Evolutionary conservation across 2,329 filamentous ascomycete species (phyloP).

Genomic region (Teratosphaeria gauchensis): DNA sequence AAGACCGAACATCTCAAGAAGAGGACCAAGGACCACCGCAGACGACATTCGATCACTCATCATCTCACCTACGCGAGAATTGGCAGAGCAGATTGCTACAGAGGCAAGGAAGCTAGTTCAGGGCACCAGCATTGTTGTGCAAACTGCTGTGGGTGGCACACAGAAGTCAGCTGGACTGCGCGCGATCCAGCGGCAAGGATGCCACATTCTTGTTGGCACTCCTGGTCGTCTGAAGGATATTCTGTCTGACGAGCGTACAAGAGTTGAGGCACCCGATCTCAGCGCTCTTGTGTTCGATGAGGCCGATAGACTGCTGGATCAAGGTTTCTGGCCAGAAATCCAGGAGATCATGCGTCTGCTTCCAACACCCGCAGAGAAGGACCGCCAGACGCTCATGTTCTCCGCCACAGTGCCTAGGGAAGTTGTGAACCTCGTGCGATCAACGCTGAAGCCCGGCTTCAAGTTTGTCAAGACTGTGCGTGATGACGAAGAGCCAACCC

Average conservation of each 20-base stretch:
- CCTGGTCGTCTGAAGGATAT: constrained; percentile 82
- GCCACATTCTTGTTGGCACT: constrained; percentile 82
- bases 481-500: constrained; percentile 73
- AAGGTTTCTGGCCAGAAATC: constrained; percentile 43
- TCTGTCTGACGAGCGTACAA: constrained; percentile 53
- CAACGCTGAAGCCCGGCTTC: constrained; percentile 72
- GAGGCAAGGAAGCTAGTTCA: constrained; percentile 63
- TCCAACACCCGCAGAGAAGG: constrained; percentile 52
- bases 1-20: constrained; percentile 32
- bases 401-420: constrained; percentile 84
- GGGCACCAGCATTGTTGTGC: constrained; percentile 58
- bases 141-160: constrained; percentile 86
- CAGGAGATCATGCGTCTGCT: constrained; percentile 42
- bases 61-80: constrained; percentile 53
- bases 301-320: constrained; percentile 57
- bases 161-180: constrained; percentile 60
- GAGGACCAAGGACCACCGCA: constrained; percentile 40
- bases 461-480: constrained; percentile 84
- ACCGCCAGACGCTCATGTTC: constrained; percentile 87
- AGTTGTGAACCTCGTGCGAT: constrained; percentile 69
- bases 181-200: constrained; percentile 63
- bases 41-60: constrained; percentile 50
- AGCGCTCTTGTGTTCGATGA: constrained; percentile 55
- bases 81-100: constrained; percentile 54
- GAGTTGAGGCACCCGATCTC: constrained; percentile 54